phyloP scores from a whole-genome alignment of 257 asterid species.

The Petrea volubilis region DNA sequence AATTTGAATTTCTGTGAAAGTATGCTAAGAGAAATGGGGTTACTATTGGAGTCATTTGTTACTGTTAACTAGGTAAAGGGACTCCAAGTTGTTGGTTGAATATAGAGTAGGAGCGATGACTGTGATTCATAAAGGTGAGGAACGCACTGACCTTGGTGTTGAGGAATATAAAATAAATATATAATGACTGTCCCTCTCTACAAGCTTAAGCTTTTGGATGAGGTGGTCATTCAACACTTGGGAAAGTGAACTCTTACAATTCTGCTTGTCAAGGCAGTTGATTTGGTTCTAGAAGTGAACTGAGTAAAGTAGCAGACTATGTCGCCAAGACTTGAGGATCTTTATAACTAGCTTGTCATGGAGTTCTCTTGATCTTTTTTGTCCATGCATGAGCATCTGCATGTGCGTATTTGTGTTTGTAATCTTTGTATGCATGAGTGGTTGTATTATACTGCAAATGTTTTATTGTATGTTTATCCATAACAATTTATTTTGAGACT shows the following conservation, averaged over 20 bases:
- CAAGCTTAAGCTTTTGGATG: no score
- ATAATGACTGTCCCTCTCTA: no score
- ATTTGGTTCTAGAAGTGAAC: not conserved
- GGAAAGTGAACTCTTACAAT: no score
- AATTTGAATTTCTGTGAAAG: not conserved
- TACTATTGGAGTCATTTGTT: not conserved
- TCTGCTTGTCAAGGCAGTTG: not conserved
- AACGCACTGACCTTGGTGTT: not conserved
- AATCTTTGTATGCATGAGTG: not conserved
- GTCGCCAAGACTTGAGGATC: not conserved
- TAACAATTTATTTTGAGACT: not conserved
- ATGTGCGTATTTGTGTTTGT: not conserved
- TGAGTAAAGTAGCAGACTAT: not conserved
- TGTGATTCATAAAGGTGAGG: not conserved
- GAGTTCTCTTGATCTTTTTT: not conserved
- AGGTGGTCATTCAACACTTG: no score
- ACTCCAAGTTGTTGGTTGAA: not conserved
- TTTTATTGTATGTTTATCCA: not conserved
- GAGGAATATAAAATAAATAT: no score
- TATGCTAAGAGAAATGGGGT: not conserved
- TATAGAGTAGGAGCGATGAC: constrained; percentile 4
- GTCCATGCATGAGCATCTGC: not conserved
- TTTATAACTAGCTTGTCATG: not conserved
- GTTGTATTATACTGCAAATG: not conserved
- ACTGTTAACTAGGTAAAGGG: not conserved